Evolutionary conservation across 768 basidiomycete genomes (phyloP).

Genomic region (Thelephora ganbajun): DNA sequence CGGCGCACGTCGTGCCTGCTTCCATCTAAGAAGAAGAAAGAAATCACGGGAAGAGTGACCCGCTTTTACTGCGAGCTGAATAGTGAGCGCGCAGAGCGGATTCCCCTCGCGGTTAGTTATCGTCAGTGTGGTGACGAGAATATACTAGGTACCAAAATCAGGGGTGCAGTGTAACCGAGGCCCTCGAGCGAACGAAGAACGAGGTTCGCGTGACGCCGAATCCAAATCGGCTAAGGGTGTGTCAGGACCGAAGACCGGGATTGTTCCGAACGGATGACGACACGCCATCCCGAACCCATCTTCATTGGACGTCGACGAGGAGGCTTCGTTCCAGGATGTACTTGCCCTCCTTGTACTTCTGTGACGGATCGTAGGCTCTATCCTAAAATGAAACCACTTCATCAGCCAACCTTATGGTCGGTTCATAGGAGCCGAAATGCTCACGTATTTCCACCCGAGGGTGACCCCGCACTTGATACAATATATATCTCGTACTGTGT

Average conservation of each 20-base stretch:
- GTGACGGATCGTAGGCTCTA: slow-evolving; percentile 74
- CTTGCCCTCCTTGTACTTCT: slow-evolving; percentile 98
- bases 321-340: slow-evolving; percentile 93
- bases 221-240: too few species aligned
- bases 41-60: too few species aligned
- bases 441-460: slow-evolving; percentile 98
- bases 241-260: too few species aligned
- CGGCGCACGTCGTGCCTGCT: neutral
- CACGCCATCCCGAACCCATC: too few species aligned
- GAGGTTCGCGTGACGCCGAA: too few species aligned
- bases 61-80: too few species aligned
- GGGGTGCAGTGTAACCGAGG: slow-evolving; percentile 1
- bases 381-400: slow-evolving; percentile 38
- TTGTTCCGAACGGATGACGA: too few species aligned
- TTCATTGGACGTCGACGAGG: slow-evolving; percentile 71
- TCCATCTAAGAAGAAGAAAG: too few species aligned
- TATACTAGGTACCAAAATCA: too few species aligned
- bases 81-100: neutral
- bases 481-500: slow-evolving; percentile 91
- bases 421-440: slow-evolving; percentile 16
- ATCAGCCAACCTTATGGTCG: slow-evolving; percentile 1
- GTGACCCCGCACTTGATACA: slow-evolving; percentile 80
- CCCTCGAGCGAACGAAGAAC: too few species aligned
- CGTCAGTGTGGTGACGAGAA: too few species aligned
- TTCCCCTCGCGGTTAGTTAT: neutral